These are phyloP conservation scores for Trifolium fragiferum DNA, from an alignment of 306 rosid genomes.

Conservation along the genomic window DNA sequence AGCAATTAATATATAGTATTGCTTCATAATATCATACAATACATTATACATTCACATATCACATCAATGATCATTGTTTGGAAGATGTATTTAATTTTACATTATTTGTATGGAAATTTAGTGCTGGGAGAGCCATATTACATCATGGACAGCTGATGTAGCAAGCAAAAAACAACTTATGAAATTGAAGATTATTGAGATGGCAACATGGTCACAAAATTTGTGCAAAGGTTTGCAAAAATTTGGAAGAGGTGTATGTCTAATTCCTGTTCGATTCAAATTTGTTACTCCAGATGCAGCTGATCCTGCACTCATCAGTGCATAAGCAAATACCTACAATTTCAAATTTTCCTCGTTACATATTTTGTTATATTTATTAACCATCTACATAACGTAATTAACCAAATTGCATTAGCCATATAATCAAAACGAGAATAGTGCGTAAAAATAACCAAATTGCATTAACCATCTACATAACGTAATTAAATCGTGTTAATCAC, in stretches of 20 bases:
- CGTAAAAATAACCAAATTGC: too few relatives aligned
- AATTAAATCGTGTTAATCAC: too few relatives aligned
- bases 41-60: conserved; percentile 31
- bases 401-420: too few relatives aligned
- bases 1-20: conserved; percentile 17
- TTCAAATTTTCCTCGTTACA: neutral
- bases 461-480: too few relatives aligned
- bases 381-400: too few relatives aligned
- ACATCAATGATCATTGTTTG: conserved; percentile 6
- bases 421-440: too few relatives aligned
- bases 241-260: conserved; percentile 75
- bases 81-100: neutral
- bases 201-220: conserved; percentile 86
- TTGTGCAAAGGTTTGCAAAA: conserved; percentile 73
- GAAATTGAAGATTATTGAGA: conserved; percentile 89
- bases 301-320: conserved; percentile 87
- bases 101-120: conserved; percentile 41
- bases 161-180: conserved; percentile 72
- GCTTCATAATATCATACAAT: conserved; percentile 2
- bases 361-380: too few relatives aligned
- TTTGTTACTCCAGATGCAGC: conserved; percentile 88
- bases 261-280: conserved; percentile 83
- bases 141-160: conserved; percentile 66
- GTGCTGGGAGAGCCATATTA: conserved; percentile 82
- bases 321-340: conserved; percentile 81